Percentiles rank a stretch among this genome's conserved stretches.
phyloP scores from a whole-genome alignment of 75 land plant genomes.

The Chamaecyparis obtusa region DNA sequence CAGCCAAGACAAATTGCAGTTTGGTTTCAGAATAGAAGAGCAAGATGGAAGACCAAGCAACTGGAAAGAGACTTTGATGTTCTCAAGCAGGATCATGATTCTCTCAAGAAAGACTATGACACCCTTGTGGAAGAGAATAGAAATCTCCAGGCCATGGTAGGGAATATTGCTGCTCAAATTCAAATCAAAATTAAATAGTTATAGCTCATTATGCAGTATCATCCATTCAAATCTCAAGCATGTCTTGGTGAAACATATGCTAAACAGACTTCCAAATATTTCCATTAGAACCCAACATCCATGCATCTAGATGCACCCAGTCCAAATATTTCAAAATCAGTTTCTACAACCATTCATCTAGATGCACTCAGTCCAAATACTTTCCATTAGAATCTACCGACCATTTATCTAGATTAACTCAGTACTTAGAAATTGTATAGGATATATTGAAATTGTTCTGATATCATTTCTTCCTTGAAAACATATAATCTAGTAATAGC shows the following conservation, averaged over 20 bases:
- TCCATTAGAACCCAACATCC: background rate
- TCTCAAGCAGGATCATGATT: conserved; percentile 5
- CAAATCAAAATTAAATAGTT: background rate
- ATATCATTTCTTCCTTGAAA: background rate
- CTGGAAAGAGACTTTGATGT: conserved; percentile 15
- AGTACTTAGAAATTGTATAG: background rate
- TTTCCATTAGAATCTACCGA: background rate
- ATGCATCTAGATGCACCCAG: background rate
- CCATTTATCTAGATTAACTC: background rate
- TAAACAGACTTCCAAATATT: background rate
- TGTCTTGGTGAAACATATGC: background rate
- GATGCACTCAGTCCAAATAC: background rate
- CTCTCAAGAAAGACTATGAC: conserved; percentile 15
- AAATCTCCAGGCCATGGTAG: conserved; percentile 14
- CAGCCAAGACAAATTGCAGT: conserved; percentile 22
- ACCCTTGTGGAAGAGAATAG: conserved; percentile 8
- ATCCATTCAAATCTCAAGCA: background rate
- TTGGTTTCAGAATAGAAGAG: conserved; percentile 20
- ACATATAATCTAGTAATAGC: too few relatives aligned
- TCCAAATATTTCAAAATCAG: background rate
- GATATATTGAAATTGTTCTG: background rate
- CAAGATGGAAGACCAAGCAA: conserved; percentile 19
- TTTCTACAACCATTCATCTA: background rate
- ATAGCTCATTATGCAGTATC: background rate
- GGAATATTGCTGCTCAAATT: background rate